phyloP scores from a whole-genome alignment of 768 basidiomycete species.

The Sporobolomyces roseus region DNA sequence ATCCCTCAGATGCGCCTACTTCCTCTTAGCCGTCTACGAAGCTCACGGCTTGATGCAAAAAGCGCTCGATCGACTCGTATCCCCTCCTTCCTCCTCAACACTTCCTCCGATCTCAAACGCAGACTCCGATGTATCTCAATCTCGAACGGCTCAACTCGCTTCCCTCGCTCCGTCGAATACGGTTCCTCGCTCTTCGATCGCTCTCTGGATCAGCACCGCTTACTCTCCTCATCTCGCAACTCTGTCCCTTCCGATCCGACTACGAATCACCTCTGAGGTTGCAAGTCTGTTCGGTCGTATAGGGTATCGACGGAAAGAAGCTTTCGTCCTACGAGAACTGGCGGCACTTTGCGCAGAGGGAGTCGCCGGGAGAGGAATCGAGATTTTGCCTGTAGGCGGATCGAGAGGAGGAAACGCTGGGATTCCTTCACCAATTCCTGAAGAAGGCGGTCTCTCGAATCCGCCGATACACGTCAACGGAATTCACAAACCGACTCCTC shows the following conservation, averaged over 20 bases:
- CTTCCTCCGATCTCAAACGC: not conserved
- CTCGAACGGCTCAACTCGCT: slow-evolving; percentile 3
- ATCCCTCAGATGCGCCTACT: slow-evolving; percentile 67
- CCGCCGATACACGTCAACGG: no score
- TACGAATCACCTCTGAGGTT: slow-evolving; percentile 63
- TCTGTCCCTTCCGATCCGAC: slow-evolving; percentile 69
- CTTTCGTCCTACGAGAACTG: slow-evolving; percentile 76
- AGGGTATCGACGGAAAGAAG: slow-evolving; percentile 83
- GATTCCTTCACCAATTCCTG: not conserved
- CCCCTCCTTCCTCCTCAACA: slow-evolving; percentile 49
- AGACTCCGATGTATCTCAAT: not conserved
- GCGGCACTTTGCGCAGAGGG: slow-evolving; percentile 76
- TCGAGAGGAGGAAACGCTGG: not conserved
- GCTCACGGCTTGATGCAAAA: slow-evolving; percentile 64
- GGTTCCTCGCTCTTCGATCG: slow-evolving; percentile 37
- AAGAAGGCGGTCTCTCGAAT: slow-evolving; percentile 21
- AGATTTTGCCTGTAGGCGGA: slow-evolving; percentile 12
- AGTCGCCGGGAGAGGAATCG: slow-evolving; percentile 51
- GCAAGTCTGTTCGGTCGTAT: slow-evolving; percentile 74
- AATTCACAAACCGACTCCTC: no score
- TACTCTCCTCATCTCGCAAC: slow-evolving; percentile 56
- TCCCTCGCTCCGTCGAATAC: slow-evolving; percentile 33
- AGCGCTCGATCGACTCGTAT: slow-evolving; percentile 77
- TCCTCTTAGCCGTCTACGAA: slow-evolving; percentile 62
- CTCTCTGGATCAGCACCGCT: slow-evolving; percentile 24